Conservation (phyloP, 495 filamentous ascomycete genomes). For the Cudoniella acicularis region DNA sequence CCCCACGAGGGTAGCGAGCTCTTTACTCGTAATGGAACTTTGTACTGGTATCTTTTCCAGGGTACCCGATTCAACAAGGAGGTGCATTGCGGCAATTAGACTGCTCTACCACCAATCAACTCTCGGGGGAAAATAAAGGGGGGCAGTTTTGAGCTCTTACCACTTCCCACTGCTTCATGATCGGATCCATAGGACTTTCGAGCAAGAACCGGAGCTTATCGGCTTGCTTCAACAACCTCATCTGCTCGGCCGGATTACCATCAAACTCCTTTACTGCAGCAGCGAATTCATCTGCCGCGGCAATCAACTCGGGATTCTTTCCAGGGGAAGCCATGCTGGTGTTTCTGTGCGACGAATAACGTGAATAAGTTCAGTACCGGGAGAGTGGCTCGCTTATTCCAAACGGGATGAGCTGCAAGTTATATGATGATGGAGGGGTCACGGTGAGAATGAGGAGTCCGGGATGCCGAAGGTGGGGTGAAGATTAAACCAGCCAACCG, state of each 20-base stretch:
- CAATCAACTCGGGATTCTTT: not conserved
- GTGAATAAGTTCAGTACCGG: too few species aligned
- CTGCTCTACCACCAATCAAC: not conserved
- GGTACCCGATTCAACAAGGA: slow-evolving; percentile 21
- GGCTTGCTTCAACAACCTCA: slow-evolving; percentile 20
- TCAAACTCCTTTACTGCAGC: slow-evolving; percentile 22
- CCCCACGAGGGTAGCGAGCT: slow-evolving; percentile 24
- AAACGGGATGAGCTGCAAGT: too few species aligned
- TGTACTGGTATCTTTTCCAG: slow-evolving; percentile 25
- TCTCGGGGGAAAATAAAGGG: not conserved
- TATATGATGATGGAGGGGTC: too few species aligned
- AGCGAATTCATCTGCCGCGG: slow-evolving; percentile 28
- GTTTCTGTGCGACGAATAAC: not conserved
- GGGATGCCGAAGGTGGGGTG: too few species aligned
- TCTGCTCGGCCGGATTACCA: slow-evolving; percentile 17
- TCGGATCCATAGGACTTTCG: slow-evolving; percentile 26
- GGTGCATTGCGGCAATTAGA: slow-evolving; percentile 21
- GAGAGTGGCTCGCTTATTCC: too few species aligned
- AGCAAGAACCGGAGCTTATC: slow-evolving; percentile 18
- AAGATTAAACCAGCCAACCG: too few species aligned
- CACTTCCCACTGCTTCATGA: slow-evolving; percentile 19
- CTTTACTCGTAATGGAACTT: slow-evolving; percentile 22
- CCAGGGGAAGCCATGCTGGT: not conserved
- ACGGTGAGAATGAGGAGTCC: too few species aligned
- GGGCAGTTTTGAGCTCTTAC: not conserved